These are phyloP conservation scores for Pterocarpus santalinus DNA, from an alignment of 306 rosid genomes.

Conservation along the genomic window DNA sequence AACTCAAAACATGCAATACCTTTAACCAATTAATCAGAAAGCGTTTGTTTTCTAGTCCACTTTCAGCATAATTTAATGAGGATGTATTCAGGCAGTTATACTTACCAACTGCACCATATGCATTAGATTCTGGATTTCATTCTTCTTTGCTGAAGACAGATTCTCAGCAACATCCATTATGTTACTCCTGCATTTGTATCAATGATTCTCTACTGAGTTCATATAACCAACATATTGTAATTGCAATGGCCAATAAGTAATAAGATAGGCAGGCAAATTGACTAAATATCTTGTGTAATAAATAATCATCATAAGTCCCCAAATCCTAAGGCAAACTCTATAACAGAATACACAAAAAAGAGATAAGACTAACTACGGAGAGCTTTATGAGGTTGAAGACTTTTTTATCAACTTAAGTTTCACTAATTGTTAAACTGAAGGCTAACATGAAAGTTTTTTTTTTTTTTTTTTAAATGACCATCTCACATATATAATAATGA, in stretches of 20 bases:
- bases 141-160: conserved; percentile 63
- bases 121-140: conserved; percentile 74
- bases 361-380: background rate
- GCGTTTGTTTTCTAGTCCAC: conserved; percentile 31
- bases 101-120: conserved; percentile 71
- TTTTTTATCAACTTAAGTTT: background rate
- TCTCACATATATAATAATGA: conserved; percentile 18
- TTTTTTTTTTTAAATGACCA: background rate
- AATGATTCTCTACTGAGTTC: conserved; percentile 33
- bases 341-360: conserved; percentile 15
- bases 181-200: conserved; percentile 72
- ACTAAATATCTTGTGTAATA: background rate
- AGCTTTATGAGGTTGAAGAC: conserved; percentile 30
- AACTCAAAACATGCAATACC: conserved; percentile 7
- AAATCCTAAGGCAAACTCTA: conserved; percentile 34
- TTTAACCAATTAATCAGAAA: conserved; percentile 26
- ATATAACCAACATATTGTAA: conserved; percentile 35
- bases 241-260: conserved; percentile 35
- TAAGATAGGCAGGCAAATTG: conserved; percentile 12
- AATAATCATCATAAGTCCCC: conserved; percentile 4
- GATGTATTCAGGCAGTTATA: conserved; percentile 23
- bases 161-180: conserved; percentile 63
- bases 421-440: conserved; percentile 5
- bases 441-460: background rate
- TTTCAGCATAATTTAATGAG: conserved; percentile 33